Conservation (phyloP, 768 basidiomycete species). For the Goffeauzyma gilvescens region DNA sequence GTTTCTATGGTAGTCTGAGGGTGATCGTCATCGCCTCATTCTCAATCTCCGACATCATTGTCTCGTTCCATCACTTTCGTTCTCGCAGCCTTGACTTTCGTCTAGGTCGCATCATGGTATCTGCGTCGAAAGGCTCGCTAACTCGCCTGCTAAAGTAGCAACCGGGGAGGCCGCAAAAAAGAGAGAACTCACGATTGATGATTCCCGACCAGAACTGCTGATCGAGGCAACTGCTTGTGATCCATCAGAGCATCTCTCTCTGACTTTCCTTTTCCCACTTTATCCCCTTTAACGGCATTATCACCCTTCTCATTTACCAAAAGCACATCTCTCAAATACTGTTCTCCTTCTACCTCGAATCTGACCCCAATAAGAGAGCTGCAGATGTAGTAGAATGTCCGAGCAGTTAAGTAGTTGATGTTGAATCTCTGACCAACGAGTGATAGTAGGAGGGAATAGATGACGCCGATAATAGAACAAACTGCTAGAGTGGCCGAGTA, state of each 20-base stretch:
- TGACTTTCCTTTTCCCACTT: too few relatives aligned
- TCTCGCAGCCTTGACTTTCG: neutral
- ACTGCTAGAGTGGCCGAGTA: conserved; percentile 55
- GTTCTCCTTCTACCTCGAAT: conserved; percentile 67
- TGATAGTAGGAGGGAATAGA: conserved; percentile 42
- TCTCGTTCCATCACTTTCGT: too few relatives aligned
- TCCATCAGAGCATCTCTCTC: too few relatives aligned
- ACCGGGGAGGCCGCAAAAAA: neutral
- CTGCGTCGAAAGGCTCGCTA: neutral
- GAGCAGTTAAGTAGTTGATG: conserved; percentile 65
- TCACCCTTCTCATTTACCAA: conserved; percentile 15
- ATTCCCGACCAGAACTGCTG: conserved; percentile 58
- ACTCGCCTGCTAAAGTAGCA: neutral
- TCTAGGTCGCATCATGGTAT: neutral
- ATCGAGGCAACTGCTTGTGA: too few relatives aligned
- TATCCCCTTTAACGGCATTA: conserved; percentile 3
- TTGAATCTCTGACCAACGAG: conserved; percentile 54
- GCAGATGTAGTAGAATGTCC: conserved; percentile 57
- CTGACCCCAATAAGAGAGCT: conserved; percentile 46
- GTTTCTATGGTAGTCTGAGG: too few relatives aligned
- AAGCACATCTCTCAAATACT: conserved; percentile 43
- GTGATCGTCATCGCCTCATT: too few relatives aligned
- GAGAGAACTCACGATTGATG: conserved; percentile 47
- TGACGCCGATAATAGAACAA: conserved; percentile 52
- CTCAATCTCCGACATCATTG: too few relatives aligned